A percentile compares a stretch with the other conserved stretches of the same genome.
These are phyloP conservation scores for Glarea lozoyensis DNA, from an alignment of 495 filamentous ascomycete genomes.

Conservation along the genomic window DNA sequence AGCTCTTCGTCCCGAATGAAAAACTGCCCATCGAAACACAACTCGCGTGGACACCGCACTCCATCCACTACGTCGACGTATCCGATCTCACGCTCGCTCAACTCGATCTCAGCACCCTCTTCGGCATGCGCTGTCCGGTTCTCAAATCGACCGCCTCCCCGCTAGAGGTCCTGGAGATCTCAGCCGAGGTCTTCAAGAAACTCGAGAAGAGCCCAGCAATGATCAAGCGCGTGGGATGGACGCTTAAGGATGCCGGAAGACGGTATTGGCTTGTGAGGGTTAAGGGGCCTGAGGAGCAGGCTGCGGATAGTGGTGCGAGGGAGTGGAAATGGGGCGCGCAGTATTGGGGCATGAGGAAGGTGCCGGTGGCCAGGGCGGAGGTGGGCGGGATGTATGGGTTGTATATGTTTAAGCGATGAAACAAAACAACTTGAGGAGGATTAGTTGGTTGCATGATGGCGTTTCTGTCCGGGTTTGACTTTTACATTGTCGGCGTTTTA, in stretches of 20 bases:
- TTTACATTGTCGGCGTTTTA: too few relatives aligned
- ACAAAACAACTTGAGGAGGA: too few relatives aligned
- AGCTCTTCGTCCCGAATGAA: constrained; percentile 41
- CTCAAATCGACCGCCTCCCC: constrained; percentile 51
- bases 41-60: constrained; percentile 47
- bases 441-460: too few relatives aligned
- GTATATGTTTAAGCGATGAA: constrained; percentile 74
- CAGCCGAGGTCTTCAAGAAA: constrained; percentile 49
- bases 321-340: constrained; percentile 87
- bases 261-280: constrained; percentile 59
- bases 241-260: constrained; percentile 56
- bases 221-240: constrained; percentile 52
- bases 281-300: constrained; percentile 20
- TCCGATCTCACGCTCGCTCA: constrained; percentile 52
- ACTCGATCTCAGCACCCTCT: constrained; percentile 54
- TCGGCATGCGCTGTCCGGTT: constrained; percentile 46
- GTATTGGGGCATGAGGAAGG: constrained; percentile 82
- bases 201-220: constrained; percentile 20
- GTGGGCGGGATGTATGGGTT: constrained; percentile 81
- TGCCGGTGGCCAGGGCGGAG: constrained; percentile 67
- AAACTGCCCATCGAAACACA: constrained; percentile 20
- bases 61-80: constrained; percentile 68
- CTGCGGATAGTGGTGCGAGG: constrained; percentile 23
- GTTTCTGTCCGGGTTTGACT: too few relatives aligned
- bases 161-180: constrained; percentile 71